Evolutionary conservation across 768 basidiomycete genomes (phyloP), one percentile per base, ranked within the genome.

Genomic region (Podaxis pistillaris): DNA sequence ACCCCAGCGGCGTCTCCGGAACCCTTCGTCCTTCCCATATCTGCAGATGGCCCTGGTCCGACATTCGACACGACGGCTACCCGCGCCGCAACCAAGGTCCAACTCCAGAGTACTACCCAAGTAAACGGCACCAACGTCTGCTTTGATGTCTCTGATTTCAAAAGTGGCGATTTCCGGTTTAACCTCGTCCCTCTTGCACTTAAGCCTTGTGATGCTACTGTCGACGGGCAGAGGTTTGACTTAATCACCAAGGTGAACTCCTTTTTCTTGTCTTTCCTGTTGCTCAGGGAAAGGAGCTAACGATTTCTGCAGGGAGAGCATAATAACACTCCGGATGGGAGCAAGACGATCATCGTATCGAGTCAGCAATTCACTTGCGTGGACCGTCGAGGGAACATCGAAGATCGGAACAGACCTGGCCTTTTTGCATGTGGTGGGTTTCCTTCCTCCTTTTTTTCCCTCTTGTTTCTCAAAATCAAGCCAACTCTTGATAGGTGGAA

Each of bases 341-440:
- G 67, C 58, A 47, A 66, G 56, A 63, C 63, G 3, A 46, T 69
- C 30, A 67, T 68, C 47, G 67, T 68, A 9, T 69, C 69, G 6
- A 66, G 63, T 22, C 67, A 69, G 30, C 69, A 68, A 37, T 63
- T 69, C 13, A 69, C 67, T 28, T 69, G 68, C 41, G 65, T 68
- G 8, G 69, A 69, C 44, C 60, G 69, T 49, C 60, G 66, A 51
- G 52, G 65, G 12, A 69, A 68, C 54, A 68, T 59, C 17, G 68
- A 69, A n/a, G 69, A 69, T 60, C 50, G 66, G 19, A 68, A 62
- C 19, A 64, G 69, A 15, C 69, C 69, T 26, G 66, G 69, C 15
- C 64, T 69, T 26, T 69, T 69, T 49, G 69, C 69, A n/a, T 69
- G 69, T 60, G 69, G 67, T 65, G 11, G 33, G 62, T 64, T 1